These are phyloP conservation scores for Colletotrichum tofieldiae DNA, from an alignment of 2,329 filamentous ascomycete species.

Conservation along the genomic window DNA sequence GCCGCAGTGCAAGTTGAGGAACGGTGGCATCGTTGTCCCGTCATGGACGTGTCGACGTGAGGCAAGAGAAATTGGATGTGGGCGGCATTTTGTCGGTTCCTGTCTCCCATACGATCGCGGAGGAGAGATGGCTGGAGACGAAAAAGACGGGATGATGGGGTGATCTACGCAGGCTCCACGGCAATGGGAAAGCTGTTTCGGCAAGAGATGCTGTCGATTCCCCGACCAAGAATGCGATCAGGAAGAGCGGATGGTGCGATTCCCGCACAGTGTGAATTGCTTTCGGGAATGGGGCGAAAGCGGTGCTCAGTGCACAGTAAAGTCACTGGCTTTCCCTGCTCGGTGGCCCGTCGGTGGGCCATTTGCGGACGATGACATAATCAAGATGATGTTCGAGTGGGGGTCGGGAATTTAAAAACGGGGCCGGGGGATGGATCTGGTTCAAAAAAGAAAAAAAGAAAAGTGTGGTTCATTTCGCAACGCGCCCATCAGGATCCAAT, in stretches of 20 bases:
- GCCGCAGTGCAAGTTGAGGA: neutral
- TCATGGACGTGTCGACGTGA: neutral
- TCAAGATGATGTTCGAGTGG: too few species aligned
- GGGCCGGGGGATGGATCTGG: neutral
- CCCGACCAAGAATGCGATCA: neutral
- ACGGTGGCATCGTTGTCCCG: constrained; percentile 12
- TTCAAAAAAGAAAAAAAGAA: neutral
- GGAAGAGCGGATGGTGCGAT: neutral
- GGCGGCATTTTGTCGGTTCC: neutral
- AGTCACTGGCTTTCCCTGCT: neutral
- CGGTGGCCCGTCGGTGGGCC: neutral
- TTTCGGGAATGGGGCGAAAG: neutral
- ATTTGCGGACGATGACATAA: constrained; percentile 8
- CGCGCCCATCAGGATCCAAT: neutral
- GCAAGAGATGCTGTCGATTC: neutral
- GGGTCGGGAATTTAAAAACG: neutral
- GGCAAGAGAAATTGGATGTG: constrained; percentile 6
- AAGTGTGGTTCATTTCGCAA: neutral
- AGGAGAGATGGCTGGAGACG: neutral
- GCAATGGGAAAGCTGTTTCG: neutral
- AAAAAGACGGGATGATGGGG: constrained; percentile 13
- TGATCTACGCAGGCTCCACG: constrained; percentile 15
- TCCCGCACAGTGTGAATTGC: neutral
- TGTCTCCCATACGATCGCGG: neutral
- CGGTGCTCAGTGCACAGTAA: neutral